Percentiles rank a stretch among this genome's conserved stretches.
These are phyloP conservation scores for Bimuria novae-zelandiae DNA, from an alignment of 2,329 filamentous ascomycete genomes.

Conservation along the genomic window DNA sequence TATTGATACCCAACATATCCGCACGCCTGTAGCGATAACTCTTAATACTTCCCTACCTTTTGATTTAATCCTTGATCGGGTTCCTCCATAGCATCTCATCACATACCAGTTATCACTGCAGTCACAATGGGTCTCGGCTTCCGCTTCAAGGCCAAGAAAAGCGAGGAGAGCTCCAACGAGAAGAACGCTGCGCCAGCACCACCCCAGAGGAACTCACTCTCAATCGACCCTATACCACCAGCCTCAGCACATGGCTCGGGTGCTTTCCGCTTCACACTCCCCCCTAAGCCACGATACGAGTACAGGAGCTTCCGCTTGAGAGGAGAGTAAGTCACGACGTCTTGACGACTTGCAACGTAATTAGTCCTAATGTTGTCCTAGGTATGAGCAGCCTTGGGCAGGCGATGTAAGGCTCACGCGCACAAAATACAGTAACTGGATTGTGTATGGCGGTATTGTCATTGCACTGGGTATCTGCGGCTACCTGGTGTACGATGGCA, in stretches of 20 bases:
- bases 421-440: slow-evolving; percentile 29
- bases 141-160: neutral
- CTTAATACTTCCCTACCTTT: neutral
- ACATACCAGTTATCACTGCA: neutral
- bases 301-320: slow-evolving; percentile 30
- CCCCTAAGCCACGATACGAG: slow-evolving; percentile 21
- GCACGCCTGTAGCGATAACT: neutral
- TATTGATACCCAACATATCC: neutral
- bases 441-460: slow-evolving; percentile 20
- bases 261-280: neutral
- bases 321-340: slow-evolving; percentile 23
- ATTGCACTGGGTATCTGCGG: slow-evolving; percentile 19
- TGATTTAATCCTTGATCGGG: neutral
- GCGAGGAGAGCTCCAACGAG: neutral
- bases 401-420: slow-evolving; percentile 26
- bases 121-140: slow-evolving; percentile 1
- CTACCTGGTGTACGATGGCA: slow-evolving; percentile 27
- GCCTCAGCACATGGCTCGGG: neutral
- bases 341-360: neutral
- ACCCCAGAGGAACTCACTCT: neutral
- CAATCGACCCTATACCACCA: slow-evolving; percentile 3
- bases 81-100: neutral
- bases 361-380: slow-evolving; percentile 1
- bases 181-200: neutral
- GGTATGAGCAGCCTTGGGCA: slow-evolving; percentile 30